Conservation (phyloP, 805 yeast genomes). For the Yamadazyma scolyti region DNA sequence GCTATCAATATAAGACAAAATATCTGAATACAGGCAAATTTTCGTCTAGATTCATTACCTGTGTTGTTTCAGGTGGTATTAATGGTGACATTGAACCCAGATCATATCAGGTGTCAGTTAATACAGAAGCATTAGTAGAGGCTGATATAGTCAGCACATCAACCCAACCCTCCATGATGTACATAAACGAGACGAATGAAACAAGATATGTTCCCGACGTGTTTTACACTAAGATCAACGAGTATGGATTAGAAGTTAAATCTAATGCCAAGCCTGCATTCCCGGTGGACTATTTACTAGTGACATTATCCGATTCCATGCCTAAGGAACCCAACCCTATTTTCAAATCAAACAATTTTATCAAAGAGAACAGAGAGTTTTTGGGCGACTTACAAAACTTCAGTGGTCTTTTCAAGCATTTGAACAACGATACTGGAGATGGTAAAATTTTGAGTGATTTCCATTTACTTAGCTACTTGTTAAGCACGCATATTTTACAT, state of each 20-base stretch:
- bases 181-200: slow-evolving; percentile 68
- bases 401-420: slow-evolving; percentile 46
- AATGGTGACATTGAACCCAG: slow-evolving; percentile 87
- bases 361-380: slow-evolving; percentile 76
- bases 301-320: slow-evolving; percentile 90
- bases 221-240: slow-evolving; percentile 78
- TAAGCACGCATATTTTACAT: slow-evolving; percentile 54
- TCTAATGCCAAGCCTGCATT: slow-evolving; percentile 86
- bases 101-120: slow-evolving; percentile 83
- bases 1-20: slow-evolving; percentile 58
- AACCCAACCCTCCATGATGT: slow-evolving; percentile 85
- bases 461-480: slow-evolving; percentile 65
- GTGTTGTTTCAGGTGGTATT: slow-evolving; percentile 87
- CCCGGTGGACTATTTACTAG: slow-evolving; percentile 86
- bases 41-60: slow-evolving; percentile 90
- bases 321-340: slow-evolving; percentile 58
- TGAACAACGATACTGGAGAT: slow-evolving; percentile 34
- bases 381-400: slow-evolving; percentile 74
- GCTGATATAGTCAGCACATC: slow-evolving; percentile 87
- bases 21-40: slow-evolving; percentile 62
- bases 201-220: slow-evolving; percentile 92
- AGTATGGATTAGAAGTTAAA: slow-evolving; percentile 85
- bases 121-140: slow-evolving; percentile 81
- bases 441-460: slow-evolving; percentile 55
- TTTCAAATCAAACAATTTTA: slow-evolving; percentile 49